These are phyloP conservation scores for Rhizophora mangle DNA, from an alignment of 345 rosid species.

Conservation along the genomic window DNA sequence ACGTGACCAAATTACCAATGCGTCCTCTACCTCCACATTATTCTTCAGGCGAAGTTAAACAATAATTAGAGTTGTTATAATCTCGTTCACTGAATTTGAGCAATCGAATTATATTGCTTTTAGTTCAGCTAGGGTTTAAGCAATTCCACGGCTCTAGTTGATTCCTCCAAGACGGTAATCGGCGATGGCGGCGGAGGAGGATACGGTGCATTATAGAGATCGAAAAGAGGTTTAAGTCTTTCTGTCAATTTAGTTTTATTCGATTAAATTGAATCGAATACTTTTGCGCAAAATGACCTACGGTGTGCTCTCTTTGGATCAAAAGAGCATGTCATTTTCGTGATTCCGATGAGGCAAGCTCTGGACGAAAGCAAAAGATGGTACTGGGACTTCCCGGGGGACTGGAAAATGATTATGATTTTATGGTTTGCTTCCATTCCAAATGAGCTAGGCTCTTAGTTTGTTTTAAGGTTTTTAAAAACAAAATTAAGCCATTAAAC, in stretches of 20 bases:
- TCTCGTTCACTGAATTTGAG: too few relatives aligned
- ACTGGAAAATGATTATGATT: too few relatives aligned
- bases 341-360: slow-evolving; percentile 57
- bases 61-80: too few relatives aligned
- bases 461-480: too few relatives aligned
- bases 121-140: too few relatives aligned
- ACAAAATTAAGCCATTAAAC: too few relatives aligned
- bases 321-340: slow-evolving; percentile 8
- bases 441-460: too few relatives aligned
- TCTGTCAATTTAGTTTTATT: slow-evolving; percentile 32
- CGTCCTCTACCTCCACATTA: too few relatives aligned
- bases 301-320: slow-evolving; percentile 10
- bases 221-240: slow-evolving; percentile 47
- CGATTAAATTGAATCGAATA: slow-evolving; percentile 37
- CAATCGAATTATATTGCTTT: too few relatives aligned
- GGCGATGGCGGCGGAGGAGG: slow-evolving; percentile 45
- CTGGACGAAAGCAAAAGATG: slow-evolving; percentile 84
- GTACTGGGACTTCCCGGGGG: slow-evolving; percentile 45
- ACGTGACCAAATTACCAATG: too few relatives aligned
- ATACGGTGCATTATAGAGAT: slow-evolving; percentile 41
- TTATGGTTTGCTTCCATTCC: too few relatives aligned
- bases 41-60: too few relatives aligned
- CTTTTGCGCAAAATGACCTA: background rate
- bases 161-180: background rate
- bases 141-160: background rate